Base-by-base conservation (phyloP, 202 grass and related monocot genomes). In the Schoenoplectus triqueter region DNA sequence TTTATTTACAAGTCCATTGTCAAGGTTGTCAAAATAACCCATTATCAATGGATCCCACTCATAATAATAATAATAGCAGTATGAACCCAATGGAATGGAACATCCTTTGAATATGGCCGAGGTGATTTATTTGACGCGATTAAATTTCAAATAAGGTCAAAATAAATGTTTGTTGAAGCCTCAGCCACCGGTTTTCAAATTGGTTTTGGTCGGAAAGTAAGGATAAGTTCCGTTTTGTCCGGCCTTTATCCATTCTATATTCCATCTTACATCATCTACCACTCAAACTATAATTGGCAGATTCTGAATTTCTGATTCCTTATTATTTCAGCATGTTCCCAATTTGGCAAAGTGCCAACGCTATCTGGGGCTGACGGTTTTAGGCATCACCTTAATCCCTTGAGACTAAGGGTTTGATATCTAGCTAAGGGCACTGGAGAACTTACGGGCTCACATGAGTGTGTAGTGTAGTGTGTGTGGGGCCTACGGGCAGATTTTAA, bases 161-260 rank as follows among this genome's bases (percentile, higher is more conserved):
- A 50, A 8, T 4, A 66, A 22, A 55, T 82, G 80, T 69, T 82
- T 54, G 46, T 21, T 39, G 10, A 67, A 69, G 46, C 17, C 80
- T 54, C 5, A 54, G 64, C 80, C 80, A 69, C 63, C 11, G 50
- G 20, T 83, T 56, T 55, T 41, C 2, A 81, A 48, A 46, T 81
- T 21, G 7, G 7, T 64, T 47, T 57, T 63, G 59, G 60, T 81
- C 60, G 41, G 59, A 81, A 81, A 81, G 60, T 50, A 48, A 19
- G 7, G 57, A 81, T 49, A 81, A 41, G 78, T 65, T 81, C 5
- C 6, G 1, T 68, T 82, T 31, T 67, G 63, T 82, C 64, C 5
- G 62, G 62, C 80, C 61, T 82, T 19, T 40, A 67, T 39, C 1
- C 10, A 22, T 56, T 10, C 3, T 41, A 18, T 80, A 51, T 82